Evolutionary conservation across 352 stramenopile genomes (phyloP).

Genomic region (Aphanomyces invadans): DNA sequence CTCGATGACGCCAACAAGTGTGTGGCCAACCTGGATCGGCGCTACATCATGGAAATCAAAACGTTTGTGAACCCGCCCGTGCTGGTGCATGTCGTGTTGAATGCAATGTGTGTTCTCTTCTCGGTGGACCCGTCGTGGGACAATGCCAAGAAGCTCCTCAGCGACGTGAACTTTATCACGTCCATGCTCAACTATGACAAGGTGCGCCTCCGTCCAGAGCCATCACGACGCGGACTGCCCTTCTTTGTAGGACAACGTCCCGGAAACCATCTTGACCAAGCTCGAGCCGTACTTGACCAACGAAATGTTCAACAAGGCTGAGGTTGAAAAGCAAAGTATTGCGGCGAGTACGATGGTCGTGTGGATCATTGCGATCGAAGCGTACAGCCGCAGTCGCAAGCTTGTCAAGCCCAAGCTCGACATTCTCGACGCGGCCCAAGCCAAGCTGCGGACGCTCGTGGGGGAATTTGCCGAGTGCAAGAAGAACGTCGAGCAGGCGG

Average conservation of each 20-base stretch:
- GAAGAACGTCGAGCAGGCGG: conserved; percentile 43
- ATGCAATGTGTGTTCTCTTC: conserved; percentile 67
- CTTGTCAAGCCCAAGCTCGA: conserved; percentile 60
- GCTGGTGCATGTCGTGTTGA: conserved; percentile 60
- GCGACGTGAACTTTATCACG: conserved; percentile 61
- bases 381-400: conserved; percentile 42
- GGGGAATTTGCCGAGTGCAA: conserved; percentile 61
- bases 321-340: conserved; percentile 70
- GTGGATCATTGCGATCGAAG: conserved; percentile 61
- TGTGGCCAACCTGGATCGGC: conserved; percentile 54
- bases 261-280: conserved; percentile 32
- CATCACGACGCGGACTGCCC: not conserved
- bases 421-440: conserved; percentile 52
- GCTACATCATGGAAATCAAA: conserved; percentile 77
- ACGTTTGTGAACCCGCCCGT: conserved; percentile 66
- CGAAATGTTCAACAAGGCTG: conserved; percentile 45
- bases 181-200: conserved; percentile 67
- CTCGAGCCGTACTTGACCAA: conserved; percentile 51
- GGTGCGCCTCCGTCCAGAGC: not conserved
- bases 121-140: conserved; percentile 64
- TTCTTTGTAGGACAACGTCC: conserved; percentile 36
- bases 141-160: conserved; percentile 50
- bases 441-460: conserved; percentile 44
- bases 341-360: conserved; percentile 69
- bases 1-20: conserved; percentile 61